Conservation (phyloP, 148 eudicot genomes). For the Mesembryanthemum crystallinum region DNA sequence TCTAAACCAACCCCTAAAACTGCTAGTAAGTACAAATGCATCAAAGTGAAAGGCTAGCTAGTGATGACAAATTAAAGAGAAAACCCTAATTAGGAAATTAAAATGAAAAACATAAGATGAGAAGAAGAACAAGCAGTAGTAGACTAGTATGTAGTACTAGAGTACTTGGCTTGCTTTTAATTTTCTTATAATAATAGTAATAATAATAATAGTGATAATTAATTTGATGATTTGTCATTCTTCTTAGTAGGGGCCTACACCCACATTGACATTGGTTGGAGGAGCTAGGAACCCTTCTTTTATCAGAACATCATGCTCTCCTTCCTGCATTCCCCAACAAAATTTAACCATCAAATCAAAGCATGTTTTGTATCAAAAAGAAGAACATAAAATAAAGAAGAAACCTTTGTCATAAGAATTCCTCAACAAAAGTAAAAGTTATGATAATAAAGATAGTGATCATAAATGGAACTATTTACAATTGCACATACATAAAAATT, state of each 20-base stretch:
- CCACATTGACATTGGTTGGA: conserved; percentile 59
- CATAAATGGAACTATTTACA: no score
- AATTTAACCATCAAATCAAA: neutral
- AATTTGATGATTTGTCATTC: conserved; percentile 7
- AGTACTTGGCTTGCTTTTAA: conserved; percentile 25
- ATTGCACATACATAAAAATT: no score
- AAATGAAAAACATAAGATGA: neutral
- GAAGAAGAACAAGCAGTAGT: no score
- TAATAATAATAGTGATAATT: neutral
- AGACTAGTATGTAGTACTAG: conserved; percentile 21
- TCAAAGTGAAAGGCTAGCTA: conserved; percentile 8
- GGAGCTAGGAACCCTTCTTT: conserved; percentile 78
- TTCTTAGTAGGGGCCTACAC: conserved; percentile 70
- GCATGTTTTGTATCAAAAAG: no score
- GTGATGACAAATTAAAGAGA: neutral
- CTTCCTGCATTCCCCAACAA: conserved; percentile 54
- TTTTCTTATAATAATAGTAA: neutral
- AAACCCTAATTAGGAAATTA: conserved; percentile 3
- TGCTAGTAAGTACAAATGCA: conserved; percentile 21
- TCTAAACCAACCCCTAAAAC: neutral
- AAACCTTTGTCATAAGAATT: no score
- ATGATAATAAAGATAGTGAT: no score
- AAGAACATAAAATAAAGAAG: no score
- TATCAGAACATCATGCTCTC: conserved; percentile 64
- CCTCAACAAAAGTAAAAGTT: no score